A percentile compares a stretch with the other conserved stretches of the same genome.
Conservation (phyloP, 1,284 basidiomycete species). For the Leccinum glutinopallens region DNA sequence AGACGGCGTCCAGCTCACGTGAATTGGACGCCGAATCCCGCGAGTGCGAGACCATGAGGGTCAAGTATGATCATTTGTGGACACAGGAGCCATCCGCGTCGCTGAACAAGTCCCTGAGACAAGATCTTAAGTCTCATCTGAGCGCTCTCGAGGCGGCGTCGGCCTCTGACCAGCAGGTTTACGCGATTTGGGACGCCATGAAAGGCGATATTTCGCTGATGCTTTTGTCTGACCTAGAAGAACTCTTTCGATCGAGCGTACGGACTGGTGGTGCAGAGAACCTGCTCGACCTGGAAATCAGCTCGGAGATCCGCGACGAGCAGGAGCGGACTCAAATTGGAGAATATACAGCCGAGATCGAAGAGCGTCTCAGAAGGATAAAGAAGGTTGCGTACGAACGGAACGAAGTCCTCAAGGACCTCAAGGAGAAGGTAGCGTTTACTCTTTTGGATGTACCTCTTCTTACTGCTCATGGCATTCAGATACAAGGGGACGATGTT, state of each 20-base stretch:
- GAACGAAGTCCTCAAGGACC: constrained; percentile 84
- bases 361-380: constrained; percentile 73
- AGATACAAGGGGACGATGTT: constrained; percentile 97
- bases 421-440: constrained; percentile 82
- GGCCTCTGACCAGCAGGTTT: constrained; percentile 78
- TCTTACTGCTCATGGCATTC: constrained; percentile 9
- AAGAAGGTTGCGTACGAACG: constrained; percentile 87
- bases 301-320: constrained; percentile 61
- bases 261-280: constrained; percentile 51
- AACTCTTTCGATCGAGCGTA: constrained; percentile 67
- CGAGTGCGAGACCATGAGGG: constrained; percentile 83
- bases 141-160: constrained; percentile 78
- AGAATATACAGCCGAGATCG: constrained; percentile 75
- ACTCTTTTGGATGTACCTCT: not conserved
- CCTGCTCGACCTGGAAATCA: constrained; percentile 73
- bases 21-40: constrained; percentile 78
- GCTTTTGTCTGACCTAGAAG: constrained; percentile 66
- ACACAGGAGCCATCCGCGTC: constrained; percentile 85
- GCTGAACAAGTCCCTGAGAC: constrained; percentile 71
- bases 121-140: constrained; percentile 81
- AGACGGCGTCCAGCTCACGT: constrained; percentile 53
- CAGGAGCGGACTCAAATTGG: constrained; percentile 70
- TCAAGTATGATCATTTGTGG: constrained; percentile 88
- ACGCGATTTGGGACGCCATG: constrained; percentile 74
- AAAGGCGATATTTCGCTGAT: constrained; percentile 71